Conservation (phyloP, 768 basidiomycete species). For the Lanmaoa pseudosensibilis region DNA sequence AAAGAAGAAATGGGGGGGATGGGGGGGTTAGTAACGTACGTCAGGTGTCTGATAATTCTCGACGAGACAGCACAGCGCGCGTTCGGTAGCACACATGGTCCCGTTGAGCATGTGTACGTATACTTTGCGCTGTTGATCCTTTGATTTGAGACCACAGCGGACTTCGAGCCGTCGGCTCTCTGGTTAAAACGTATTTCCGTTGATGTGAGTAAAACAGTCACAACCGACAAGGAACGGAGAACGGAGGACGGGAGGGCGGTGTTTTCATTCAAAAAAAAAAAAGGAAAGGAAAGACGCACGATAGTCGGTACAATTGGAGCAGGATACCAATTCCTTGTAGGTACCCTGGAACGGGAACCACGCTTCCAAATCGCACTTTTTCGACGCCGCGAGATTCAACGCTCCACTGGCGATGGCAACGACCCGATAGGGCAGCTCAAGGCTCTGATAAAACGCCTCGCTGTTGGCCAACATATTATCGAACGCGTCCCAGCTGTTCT, state of each 20-base stretch:
- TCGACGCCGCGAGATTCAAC: conserved; percentile 92
- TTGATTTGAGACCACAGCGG: conserved; percentile 86
- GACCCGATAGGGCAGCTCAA: conserved; percentile 88
- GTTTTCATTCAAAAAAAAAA: neutral
- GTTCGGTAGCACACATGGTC: conserved; percentile 95
- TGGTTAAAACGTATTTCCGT: conserved; percentile 32
- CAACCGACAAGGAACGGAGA: neutral
- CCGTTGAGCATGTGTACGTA: conserved; percentile 99
- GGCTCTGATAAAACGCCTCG: conserved; percentile 95
- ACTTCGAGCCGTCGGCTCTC: conserved; percentile 94
- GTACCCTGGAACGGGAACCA: conserved; percentile 98
- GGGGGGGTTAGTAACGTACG: conserved; percentile 43
- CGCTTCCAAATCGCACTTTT: conserved; percentile 97
- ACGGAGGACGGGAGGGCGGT: neutral
- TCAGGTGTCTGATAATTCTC: conserved; percentile 98
- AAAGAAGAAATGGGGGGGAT: neutral
- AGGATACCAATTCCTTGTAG: conserved; percentile 97
- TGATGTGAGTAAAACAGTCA: neutral
- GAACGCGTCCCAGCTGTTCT: conserved; percentile 93
- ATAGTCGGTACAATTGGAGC: conserved; percentile 99
- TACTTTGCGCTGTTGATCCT: conserved; percentile 86
- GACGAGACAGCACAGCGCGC: conserved; percentile 94
- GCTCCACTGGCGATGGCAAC: conserved; percentile 96
- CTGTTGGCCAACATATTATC: conserved; percentile 87
- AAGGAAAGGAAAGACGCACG: conserved; percentile 55